Conservation (phyloP, 768 basidiomycete species). For the Lentinula sp. region DNA sequence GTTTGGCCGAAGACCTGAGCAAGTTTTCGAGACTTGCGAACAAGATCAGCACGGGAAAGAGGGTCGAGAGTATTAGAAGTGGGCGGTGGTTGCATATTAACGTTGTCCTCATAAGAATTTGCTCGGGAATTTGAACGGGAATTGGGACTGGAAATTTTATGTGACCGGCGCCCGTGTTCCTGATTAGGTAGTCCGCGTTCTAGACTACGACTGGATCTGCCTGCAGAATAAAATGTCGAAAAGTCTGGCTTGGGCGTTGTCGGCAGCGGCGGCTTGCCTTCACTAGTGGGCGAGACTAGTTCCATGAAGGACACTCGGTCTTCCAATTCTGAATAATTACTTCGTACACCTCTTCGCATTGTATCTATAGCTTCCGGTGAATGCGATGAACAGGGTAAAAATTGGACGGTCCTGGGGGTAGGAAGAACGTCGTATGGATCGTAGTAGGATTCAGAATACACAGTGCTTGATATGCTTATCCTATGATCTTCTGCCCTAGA, state of each 20-base stretch:
- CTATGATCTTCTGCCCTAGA: constrained; percentile 24
- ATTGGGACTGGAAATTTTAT: neutral
- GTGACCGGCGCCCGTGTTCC: constrained; percentile 9
- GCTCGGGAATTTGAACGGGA: neutral
- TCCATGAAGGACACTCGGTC: constrained; percentile 36
- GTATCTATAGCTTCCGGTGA: neutral
- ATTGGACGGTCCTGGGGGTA: neutral
- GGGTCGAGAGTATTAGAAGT: constrained; percentile 64
- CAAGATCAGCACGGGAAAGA: constrained; percentile 63
- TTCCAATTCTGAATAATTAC: neutral
- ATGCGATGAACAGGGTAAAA: neutral
- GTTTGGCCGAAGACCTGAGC: constrained; percentile 74
- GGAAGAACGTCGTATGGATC: constrained; percentile 15
- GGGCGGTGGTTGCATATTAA: constrained; percentile 32
- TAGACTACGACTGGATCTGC: constrained; percentile 12
- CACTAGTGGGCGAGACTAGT: constrained; percentile 26
- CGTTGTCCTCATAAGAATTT: constrained; percentile 2
- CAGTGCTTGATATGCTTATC: constrained; percentile 36
- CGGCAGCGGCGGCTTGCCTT: constrained; percentile 36
- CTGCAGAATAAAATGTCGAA: neutral
- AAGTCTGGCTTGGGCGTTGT: constrained; percentile 37
- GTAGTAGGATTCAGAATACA: constrained; percentile 29
- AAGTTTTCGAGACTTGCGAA: constrained; percentile 72
- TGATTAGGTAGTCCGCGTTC: constrained; percentile 15
- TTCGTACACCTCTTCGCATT: neutral